A percentile compares a stretch with the other conserved stretches of the same genome.
These are phyloP conservation scores for Dentipellis sp. DNA, from an alignment of 768 basidiomycete genomes.

Conservation along the genomic window DNA sequence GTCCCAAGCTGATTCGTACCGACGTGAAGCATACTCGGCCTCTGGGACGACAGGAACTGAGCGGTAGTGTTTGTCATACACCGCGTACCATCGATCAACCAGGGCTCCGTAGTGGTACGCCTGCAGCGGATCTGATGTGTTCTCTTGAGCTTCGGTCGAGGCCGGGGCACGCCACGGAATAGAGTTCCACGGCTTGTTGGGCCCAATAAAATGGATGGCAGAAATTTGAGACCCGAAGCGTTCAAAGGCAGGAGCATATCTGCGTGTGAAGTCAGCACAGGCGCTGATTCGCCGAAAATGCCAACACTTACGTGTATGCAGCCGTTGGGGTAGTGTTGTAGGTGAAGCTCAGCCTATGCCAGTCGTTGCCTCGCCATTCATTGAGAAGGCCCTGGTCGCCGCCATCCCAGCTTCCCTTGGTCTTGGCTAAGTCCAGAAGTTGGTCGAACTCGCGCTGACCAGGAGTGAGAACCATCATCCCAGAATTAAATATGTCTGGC, in stretches of 20 bases:
- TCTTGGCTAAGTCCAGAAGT: conserved; percentile 58
- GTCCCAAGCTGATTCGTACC: conserved; percentile 75
- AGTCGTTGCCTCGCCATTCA: conserved; percentile 81
- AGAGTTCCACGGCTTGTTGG: conserved; percentile 91
- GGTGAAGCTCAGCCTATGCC: conserved; percentile 93
- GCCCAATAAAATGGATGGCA: conserved; percentile 89
- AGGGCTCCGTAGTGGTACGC: conserved; percentile 75
- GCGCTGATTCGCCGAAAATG: not conserved
- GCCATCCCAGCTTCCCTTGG: conserved; percentile 90
- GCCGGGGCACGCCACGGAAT: conserved; percentile 61
- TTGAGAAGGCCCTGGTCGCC: conserved; percentile 98
- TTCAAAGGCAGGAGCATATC: conserved; percentile 94
- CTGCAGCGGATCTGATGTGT: conserved; percentile 28
- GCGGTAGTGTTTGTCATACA: conserved; percentile 86
- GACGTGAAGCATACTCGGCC: conserved; percentile 50
- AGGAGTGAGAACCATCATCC: conserved; percentile 82
- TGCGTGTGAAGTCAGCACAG: conserved; percentile 22
- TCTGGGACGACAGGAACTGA: conserved; percentile 36
- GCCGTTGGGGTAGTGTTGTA: conserved; percentile 99
- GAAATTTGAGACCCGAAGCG: conserved; percentile 84
- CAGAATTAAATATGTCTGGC: conserved; percentile 99
- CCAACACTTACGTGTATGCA: conserved; percentile 76
- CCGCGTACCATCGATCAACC: conserved; percentile 82
- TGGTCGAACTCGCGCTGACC: conserved; percentile 76
- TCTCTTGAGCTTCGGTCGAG: conserved; percentile 23